Conservation (phyloP, 306 rosid genomes). For the Prinsepia uniflora region DNA sequence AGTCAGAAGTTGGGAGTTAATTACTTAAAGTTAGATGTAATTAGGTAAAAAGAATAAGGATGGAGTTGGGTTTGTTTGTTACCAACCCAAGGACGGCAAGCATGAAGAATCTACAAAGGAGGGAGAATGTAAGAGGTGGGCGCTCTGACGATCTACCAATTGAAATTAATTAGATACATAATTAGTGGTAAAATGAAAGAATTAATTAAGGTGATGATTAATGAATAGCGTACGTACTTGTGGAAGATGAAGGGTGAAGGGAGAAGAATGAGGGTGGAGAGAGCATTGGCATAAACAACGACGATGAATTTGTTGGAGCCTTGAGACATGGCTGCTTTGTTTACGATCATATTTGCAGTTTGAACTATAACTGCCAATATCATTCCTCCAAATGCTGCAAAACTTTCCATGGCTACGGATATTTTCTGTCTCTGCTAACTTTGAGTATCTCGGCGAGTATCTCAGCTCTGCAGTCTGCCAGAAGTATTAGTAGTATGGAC, state of each 20-base stretch:
- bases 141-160: background rate
- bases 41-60: too few relatives aligned
- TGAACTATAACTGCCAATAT: slow-evolving; percentile 29
- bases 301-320: slow-evolving; percentile 14
- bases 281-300: slow-evolving; percentile 12
- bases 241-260: slow-evolving; percentile 8
- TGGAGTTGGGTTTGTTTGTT: too few relatives aligned
- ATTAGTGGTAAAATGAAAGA: too few relatives aligned
- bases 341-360: slow-evolving; percentile 24
- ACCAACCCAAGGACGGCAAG: slow-evolving; percentile 10
- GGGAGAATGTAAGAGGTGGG: slow-evolving; percentile 6
- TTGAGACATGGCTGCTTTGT: slow-evolving; percentile 26
- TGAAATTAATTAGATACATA: too few relatives aligned
- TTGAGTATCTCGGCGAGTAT: too few relatives aligned
- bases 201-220: too few relatives aligned
- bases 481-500: too few relatives aligned
- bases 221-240: too few relatives aligned
- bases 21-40: too few relatives aligned
- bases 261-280: slow-evolving; percentile 17
- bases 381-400: slow-evolving; percentile 42
- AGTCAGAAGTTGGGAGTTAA: too few relatives aligned
- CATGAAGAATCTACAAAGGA: slow-evolving; percentile 15
- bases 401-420: background rate
- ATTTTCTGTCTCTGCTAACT: background rate
- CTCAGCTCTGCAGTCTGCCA: too few relatives aligned